Evolutionary conservation across 2,329 filamentous ascomycete species (phyloP).

Genomic region (Diaporthe aspalathi): DNA sequence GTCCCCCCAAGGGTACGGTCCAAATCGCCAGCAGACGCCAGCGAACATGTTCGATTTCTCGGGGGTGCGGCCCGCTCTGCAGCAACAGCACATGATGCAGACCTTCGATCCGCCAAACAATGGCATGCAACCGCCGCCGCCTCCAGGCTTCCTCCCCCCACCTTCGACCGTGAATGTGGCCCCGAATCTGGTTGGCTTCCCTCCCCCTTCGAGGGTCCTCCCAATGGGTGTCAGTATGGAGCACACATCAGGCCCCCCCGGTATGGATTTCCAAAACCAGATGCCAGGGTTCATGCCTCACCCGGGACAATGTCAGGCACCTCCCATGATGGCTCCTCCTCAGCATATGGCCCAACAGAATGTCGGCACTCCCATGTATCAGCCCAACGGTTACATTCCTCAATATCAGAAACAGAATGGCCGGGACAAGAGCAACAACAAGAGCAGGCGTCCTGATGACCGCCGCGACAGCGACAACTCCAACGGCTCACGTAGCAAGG

Average conservation of each 20-base stretch:
- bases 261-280: conserved; percentile 25
- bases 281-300: conserved; percentile 3
- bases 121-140: conserved; percentile 16
- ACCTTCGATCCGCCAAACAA: background rate
- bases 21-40: background rate
- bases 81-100: conserved; percentile 23
- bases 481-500: conserved; percentile 23
- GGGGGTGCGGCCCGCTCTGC: background rate
- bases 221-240: background rate
- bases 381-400: conserved; percentile 26
- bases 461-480: conserved; percentile 32
- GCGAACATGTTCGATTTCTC: background rate
- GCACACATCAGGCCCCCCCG: background rate
- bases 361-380: conserved; percentile 21
- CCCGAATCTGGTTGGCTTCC: background rate
- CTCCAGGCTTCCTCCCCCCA: conserved; percentile 1
- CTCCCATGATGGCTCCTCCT: background rate
- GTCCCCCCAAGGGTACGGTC: background rate
- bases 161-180: conserved; percentile 3
- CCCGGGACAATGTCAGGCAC: conserved; percentile 11
- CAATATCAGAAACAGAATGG: background rate
- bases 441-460: background rate
- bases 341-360: conserved; percentile 16
- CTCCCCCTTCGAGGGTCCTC: background rate
- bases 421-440: conserved; percentile 5